A percentile compares a stretch with the other conserved stretches of the same genome.
Evolutionary conservation across 1,284 basidiomycete genomes (phyloP).

Genomic region (Blastosporella zonata): DNA sequence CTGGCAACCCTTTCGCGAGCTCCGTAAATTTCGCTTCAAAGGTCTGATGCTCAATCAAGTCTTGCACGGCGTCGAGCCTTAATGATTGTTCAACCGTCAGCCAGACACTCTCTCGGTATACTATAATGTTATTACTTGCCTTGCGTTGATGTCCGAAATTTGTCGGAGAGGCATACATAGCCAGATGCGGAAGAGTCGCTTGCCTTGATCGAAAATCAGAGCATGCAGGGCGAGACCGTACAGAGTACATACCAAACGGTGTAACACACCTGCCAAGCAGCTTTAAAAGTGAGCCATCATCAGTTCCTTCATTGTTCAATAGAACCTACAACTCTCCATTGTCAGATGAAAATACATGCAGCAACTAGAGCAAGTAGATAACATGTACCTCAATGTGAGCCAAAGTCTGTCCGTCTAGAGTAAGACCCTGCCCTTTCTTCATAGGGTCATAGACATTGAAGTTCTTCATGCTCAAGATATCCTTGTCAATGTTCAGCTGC

Average conservation of each 20-base stretch:
- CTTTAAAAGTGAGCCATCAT: slow-evolving; percentile 84
- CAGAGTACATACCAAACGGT: slow-evolving; percentile 68
- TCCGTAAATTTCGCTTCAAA: slow-evolving; percentile 77
- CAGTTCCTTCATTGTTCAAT: slow-evolving; percentile 87
- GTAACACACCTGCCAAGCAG: slow-evolving; percentile 85
- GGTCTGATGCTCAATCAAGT: slow-evolving; percentile 73
- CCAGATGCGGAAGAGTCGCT: slow-evolving; percentile 93
- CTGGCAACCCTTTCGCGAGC: slow-evolving; percentile 80
- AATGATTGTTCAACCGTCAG: slow-evolving; percentile 13
- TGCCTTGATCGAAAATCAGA: slow-evolving; percentile 47
- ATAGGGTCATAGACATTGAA: slow-evolving; percentile 97
- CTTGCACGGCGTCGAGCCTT: slow-evolving; percentile 90
- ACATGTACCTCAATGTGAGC: slow-evolving; percentile 81
- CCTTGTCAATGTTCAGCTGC: slow-evolving; percentile 91
- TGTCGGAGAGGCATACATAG: slow-evolving; percentile 85
- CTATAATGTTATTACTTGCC: slow-evolving; percentile 43
- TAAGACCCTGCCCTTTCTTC: slow-evolving; percentile 77
- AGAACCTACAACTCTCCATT: slow-evolving; percentile 55
- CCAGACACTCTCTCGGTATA: not conserved
- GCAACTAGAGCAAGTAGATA: not conserved
- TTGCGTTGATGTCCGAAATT: slow-evolving; percentile 80
- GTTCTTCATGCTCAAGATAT: slow-evolving; percentile 89
- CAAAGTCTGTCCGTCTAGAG: slow-evolving; percentile 90
- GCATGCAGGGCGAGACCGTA: slow-evolving; percentile 1
- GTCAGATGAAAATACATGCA: slow-evolving; percentile 6